These are phyloP conservation scores for Shiraia sp. DNA, from an alignment of 2,329 filamentous ascomycete species.

Conservation along the genomic window DNA sequence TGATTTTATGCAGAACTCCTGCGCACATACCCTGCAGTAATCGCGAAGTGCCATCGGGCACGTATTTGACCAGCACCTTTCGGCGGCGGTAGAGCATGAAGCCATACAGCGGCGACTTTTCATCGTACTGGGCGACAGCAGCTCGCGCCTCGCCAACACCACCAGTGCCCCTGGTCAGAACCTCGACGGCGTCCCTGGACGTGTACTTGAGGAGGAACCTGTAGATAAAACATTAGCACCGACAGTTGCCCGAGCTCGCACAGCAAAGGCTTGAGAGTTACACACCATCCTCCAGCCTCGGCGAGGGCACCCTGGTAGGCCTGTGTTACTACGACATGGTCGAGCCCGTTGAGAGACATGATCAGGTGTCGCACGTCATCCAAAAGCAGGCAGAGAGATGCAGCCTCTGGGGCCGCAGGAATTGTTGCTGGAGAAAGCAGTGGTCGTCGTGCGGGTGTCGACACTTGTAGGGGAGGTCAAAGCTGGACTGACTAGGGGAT, in stretches of 20 bases:
- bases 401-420: slow-evolving; percentile 12
- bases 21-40: slow-evolving; percentile 78
- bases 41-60: slow-evolving; percentile 87
- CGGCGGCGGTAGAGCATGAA: slow-evolving; percentile 87
- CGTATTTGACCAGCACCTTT: slow-evolving; percentile 89
- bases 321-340: slow-evolving; percentile 77
- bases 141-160: slow-evolving; percentile 84
- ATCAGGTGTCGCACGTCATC: slow-evolving; percentile 14
- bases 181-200: slow-evolving; percentile 82
- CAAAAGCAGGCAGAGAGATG: slow-evolving; percentile 9
- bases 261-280: slow-evolving; percentile 20
- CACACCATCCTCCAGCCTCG: slow-evolving; percentile 94
- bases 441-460: background rate
- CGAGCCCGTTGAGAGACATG: slow-evolving; percentile 97
- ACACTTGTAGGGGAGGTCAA: too few species aligned
- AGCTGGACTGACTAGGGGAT: too few species aligned
- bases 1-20: background rate
- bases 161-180: slow-evolving; percentile 75
- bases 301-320: slow-evolving; percentile 78
- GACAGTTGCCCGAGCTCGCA: slow-evolving; percentile 7
- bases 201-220: slow-evolving; percentile 96
- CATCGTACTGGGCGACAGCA: slow-evolving; percentile 76
- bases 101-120: slow-evolving; percentile 87
- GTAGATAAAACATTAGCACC: slow-evolving; percentile 28
- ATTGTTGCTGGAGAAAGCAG: slow-evolving; percentile 6